These are phyloP conservation scores for Cutaneotrichosporon dermatis DNA, from an alignment of 1,284 basidiomycete genomes.

Conservation along the genomic window DNA sequence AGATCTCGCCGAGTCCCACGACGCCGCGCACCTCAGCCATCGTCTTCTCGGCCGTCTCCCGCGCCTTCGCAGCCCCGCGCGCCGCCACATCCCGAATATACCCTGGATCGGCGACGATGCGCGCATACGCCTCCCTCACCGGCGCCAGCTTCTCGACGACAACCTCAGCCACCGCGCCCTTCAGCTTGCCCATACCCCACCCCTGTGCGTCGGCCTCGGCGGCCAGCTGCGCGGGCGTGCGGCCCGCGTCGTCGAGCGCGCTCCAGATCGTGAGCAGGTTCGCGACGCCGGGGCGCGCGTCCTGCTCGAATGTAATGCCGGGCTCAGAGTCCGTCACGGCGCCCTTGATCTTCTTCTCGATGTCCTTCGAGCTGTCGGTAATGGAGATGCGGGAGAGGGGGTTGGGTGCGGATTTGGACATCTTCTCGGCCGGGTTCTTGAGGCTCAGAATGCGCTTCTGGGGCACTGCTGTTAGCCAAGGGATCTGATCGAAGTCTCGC, in stretches of 20 bases:
- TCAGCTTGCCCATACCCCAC: slow-evolving; percentile 62
- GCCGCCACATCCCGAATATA: slow-evolving; percentile 64
- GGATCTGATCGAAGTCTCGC: too few species aligned
- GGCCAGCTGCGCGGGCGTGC: slow-evolving; percentile 54
- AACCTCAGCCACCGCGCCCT: slow-evolving; percentile 67
- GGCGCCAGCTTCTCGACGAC: slow-evolving; percentile 64
- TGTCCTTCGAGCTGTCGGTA: slow-evolving; percentile 65
- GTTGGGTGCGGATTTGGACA: slow-evolving; percentile 89
- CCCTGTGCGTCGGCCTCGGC: slow-evolving; percentile 43
- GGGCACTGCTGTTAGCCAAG: slow-evolving; percentile 57
- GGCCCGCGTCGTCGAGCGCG: slow-evolving; percentile 18
- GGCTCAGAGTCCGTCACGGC: slow-evolving; percentile 79
- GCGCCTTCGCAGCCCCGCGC: slow-evolving; percentile 64
- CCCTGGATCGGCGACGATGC: slow-evolving; percentile 58
- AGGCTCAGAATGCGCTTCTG: slow-evolving; percentile 73
- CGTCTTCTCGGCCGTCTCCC: slow-evolving; percentile 58
- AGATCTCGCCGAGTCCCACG: slow-evolving; percentile 57
- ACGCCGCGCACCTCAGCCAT: slow-evolving; percentile 64
- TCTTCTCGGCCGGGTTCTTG: slow-evolving; percentile 78
- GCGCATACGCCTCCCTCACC: slow-evolving; percentile 67
- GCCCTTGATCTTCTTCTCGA: slow-evolving; percentile 66
- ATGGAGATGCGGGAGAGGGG: slow-evolving; percentile 76
- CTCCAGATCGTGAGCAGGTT: slow-evolving; percentile 73
- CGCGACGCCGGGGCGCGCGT: slow-evolving; percentile 69
- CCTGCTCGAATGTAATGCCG: slow-evolving; percentile 73